Evolutionary conservation across 176 grass and related monocot species (phyloP), one percentile per base, ranked within the genome.

Genomic region (Carex kokanica): DNA sequence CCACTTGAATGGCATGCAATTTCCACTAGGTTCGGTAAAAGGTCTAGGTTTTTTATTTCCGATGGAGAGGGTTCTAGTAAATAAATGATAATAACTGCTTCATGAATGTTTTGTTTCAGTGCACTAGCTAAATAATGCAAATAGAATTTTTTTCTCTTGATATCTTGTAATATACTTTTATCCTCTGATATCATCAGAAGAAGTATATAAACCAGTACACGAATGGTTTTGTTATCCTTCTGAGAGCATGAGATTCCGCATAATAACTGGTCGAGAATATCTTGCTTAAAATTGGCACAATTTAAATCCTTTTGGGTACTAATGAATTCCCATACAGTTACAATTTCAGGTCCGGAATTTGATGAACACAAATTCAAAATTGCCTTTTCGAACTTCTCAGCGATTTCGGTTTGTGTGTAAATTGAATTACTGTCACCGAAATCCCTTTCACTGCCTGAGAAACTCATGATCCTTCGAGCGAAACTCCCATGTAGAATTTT

Each of bases 31-130:
- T 90, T 86, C 69, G 96, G 92, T 87, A 99, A 75, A 75, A 99
- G 66, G 69, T 99, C 96, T 45, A 99, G 85, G 59, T 85, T 91
- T 83, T 90, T 94, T 0, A 99, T 92, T 79, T 99, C 93, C 31
- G 82, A 84, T 66, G 96, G 96, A 81, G 91, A 93, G 79, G 96
- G 96, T 82, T 99, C 85, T 85, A 99, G 82, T 87, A 99, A 82
- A 86, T 99, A 95, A 89, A 99, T 99, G 78, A 99, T 81, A 90
- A 95, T 91, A 52, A 87, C 93, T 34, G 93, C 96, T 83, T 99
- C 96, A 57, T 95, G 89, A 43, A 99, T 91, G 79, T 95, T 83
- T 91, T 87, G 89, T 83, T 99, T 99, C 83, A 99, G 77, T 83
- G 91, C 93, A 81, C 69, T 83, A 41, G 91, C 90, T 81, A 99